phyloP scores from a whole-genome alignment of 345 rosid genomes.

The Melaleuca alternifolia region DNA sequence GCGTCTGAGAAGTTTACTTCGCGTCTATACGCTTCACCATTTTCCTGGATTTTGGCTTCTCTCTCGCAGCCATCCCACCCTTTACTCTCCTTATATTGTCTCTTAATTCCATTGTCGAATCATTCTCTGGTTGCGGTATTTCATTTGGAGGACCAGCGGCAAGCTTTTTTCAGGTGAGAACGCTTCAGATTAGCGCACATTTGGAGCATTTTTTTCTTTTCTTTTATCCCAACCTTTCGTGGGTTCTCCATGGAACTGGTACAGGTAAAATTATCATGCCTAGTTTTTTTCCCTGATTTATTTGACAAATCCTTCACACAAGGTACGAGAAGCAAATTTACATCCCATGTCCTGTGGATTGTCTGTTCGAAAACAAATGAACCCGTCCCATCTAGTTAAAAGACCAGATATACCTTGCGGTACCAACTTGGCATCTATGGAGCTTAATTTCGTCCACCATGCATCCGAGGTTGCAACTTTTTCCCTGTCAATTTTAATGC shows the following conservation, averaged over 20 bases:
- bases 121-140: neutral
- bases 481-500: accelerated
- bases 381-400: neutral
- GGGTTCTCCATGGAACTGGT: neutral
- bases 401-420: neutral
- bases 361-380: neutral
- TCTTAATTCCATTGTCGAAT: neutral
- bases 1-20: too few species aligned
- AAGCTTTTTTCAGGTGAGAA: neutral
- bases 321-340: neutral
- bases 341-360: neutral
- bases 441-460: neutral
- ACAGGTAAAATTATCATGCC: neutral
- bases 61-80: neutral
- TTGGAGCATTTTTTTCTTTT: neutral
- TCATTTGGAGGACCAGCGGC: neutral
- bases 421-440: too few species aligned
- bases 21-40: neutral
- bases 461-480: neutral
- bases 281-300: neutral
- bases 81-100: neutral
- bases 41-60: neutral
- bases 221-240: neutral
- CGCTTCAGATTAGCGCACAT: neutral
- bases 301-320: neutral